These are phyloP conservation scores for Leccinum pachyderme DNA, from an alignment of 1,284 basidiomycete genomes.

Conservation along the genomic window DNA sequence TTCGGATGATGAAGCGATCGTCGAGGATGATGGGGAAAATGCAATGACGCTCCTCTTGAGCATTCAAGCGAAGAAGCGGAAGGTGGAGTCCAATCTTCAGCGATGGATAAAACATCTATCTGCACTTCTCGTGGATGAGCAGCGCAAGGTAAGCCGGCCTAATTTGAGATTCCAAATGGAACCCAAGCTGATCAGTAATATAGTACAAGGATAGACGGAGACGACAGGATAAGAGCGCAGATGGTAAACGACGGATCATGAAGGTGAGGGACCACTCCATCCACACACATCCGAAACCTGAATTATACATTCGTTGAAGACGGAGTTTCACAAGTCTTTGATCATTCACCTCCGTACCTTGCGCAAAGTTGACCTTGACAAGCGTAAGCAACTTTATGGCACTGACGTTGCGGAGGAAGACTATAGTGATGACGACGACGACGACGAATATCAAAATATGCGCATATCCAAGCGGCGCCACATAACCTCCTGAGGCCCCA, in stretches of 20 bases:
- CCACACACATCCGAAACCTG: not conserved
- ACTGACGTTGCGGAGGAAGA: slow-evolving; percentile 43
- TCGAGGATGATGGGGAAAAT: slow-evolving; percentile 40
- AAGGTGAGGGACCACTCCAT: slow-evolving; percentile 46
- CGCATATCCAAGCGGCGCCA: slow-evolving; percentile 34
- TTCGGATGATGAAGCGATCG: slow-evolving; percentile 67
- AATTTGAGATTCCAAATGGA: not conserved
- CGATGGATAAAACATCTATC: slow-evolving; percentile 65
- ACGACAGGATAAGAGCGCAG: slow-evolving; percentile 46
- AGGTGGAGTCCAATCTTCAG: slow-evolving; percentile 54
- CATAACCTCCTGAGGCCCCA: slow-evolving; percentile 22
- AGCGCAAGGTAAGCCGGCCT: slow-evolving; percentile 51
- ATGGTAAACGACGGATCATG: slow-evolving; percentile 46
- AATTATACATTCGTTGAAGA: slow-evolving; percentile 39
- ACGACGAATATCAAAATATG: slow-evolving; percentile 40
- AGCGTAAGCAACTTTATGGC: slow-evolving; percentile 45
- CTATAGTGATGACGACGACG: slow-evolving; percentile 48
- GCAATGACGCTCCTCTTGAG: slow-evolving; percentile 34
- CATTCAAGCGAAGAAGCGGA: slow-evolving; percentile 37
- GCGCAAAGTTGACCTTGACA: slow-evolving; percentile 54
- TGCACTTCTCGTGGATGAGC: slow-evolving; percentile 58
- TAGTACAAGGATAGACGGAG: slow-evolving; percentile 65
- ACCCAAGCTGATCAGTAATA: slow-evolving; percentile 8
- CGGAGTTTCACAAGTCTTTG: slow-evolving; percentile 63
- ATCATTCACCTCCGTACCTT: slow-evolving; percentile 53